Base-by-base conservation (phyloP, 805 yeast species). In the Jamesozyma lodderae region DNA sequence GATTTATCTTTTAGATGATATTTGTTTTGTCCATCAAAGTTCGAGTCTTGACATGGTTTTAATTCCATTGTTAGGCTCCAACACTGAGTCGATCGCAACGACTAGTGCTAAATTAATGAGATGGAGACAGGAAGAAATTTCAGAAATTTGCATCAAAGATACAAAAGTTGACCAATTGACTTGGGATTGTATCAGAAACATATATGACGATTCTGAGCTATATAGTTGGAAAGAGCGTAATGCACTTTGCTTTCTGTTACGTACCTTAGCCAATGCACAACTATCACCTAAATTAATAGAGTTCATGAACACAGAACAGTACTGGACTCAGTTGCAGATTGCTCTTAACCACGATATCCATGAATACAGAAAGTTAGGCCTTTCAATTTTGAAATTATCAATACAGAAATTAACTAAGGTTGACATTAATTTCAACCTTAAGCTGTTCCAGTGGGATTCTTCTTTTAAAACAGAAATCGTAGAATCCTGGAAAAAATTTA, bases 321-420 rank as follows among this genome's bases (percentile, higher is more conserved):
- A 77, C 46, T 84, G 94, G 92, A 34, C 42, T 4, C 49, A 52
- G 11, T 53, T 84, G 16, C 84, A 81, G 49, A 45, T 47, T 19
- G 81, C 84, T 2, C 58, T 84, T 28, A 66, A 69, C 13, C 68
- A 76, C 38, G 49, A 57, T 2, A 61, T 70, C 1, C 87, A 81
- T 50, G 94, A 84, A 41, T 75, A 70, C 40, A 70, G 83, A 36
- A 86, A 85, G 53, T 75, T 75, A 51, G 67, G 79, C 10, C 59
- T 85, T 20, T 77, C 88, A 0, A 72, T 83, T 13, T 53, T 85
- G 24, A 78, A 79, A 46, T 55, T 73, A 16, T 69, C 94, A 0
- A 63, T 86, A 13, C 72, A 72, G 45, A 53, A 65, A 3, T 51
- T 77, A 6, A 47, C 60, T n/a, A 23, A 15, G 9, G 3, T 31